phyloP scores from a whole-genome alignment of 2,329 filamentous ascomycete genomes.

The Cercospora brassicicola region DNA sequence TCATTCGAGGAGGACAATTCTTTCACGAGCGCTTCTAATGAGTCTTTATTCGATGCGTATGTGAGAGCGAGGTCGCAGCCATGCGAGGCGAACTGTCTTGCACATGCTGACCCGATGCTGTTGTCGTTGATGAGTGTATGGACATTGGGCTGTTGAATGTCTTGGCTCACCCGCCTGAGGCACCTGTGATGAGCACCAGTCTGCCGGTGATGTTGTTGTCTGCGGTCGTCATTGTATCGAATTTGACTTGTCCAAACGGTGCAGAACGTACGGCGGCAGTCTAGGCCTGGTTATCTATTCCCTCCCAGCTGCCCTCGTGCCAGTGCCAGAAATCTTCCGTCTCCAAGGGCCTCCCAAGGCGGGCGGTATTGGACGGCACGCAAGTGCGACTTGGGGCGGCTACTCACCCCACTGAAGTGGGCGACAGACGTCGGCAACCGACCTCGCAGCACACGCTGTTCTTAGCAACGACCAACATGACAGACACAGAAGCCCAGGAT shows the following conservation, averaged over 20 bases:
- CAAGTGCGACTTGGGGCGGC: neutral
- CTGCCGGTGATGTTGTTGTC: constrained; percentile 50
- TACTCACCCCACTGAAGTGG: neutral
- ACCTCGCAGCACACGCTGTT: neutral
- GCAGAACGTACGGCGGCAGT: neutral
- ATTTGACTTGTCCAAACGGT: neutral
- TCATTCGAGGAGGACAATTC: constrained; percentile 16
- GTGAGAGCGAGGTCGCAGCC: constrained; percentile 60
- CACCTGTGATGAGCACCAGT: constrained; percentile 60
- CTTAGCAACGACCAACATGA: constrained; percentile 2
- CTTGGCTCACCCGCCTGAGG: constrained; percentile 50
- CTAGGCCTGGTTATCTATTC: neutral
- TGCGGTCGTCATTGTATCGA: constrained; percentile 18
- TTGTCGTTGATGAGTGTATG: neutral
- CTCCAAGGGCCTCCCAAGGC: neutral
- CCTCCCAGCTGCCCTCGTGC: neutral
- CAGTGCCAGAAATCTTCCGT: neutral
- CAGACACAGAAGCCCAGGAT: constrained; percentile 2
- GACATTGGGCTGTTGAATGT: neutral
- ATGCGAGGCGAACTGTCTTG: constrained; percentile 53
- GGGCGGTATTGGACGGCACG: neutral
- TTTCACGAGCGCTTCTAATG: constrained; percentile 48
- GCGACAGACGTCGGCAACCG: neutral
- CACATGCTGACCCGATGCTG: constrained; percentile 60
- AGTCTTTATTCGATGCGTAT: constrained; percentile 54